Conservation (phyloP, 2,329 filamentous ascomycete species). For the Trichoderma endophyticum region DNA sequence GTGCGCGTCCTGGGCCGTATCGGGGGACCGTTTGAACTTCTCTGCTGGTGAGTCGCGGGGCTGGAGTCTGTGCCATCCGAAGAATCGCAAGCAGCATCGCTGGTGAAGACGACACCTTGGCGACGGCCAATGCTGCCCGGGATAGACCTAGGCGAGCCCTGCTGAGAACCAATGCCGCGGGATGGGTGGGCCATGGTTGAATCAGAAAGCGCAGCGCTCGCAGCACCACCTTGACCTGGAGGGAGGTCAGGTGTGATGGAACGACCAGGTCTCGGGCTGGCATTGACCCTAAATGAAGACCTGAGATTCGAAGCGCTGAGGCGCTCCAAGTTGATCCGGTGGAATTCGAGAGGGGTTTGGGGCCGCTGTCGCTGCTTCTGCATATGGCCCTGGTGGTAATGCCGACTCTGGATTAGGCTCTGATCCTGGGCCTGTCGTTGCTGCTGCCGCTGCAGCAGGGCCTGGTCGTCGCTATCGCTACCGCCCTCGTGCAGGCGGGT, state of each 20-base stretch:
- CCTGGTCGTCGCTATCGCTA: constrained; percentile 35
- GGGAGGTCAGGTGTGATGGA: constrained; percentile 62
- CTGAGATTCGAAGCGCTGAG: constrained; percentile 35
- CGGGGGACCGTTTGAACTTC: constrained; percentile 31
- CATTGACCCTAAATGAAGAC: constrained; percentile 33
- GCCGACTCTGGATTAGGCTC: constrained; percentile 21
- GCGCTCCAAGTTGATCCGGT: constrained; percentile 34
- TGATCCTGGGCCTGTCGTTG: constrained; percentile 29
- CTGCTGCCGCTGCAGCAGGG: constrained; percentile 32
- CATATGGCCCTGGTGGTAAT: constrained; percentile 13
- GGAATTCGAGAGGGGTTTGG: constrained; percentile 27
- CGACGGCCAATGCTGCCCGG: constrained; percentile 43
- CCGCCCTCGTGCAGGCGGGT: constrained; percentile 36
- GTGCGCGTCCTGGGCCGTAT: constrained; percentile 56
- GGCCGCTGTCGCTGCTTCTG: constrained; percentile 17
- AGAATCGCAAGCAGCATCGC: constrained; percentile 52
- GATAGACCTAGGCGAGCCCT: constrained; percentile 34
- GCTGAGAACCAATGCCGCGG: constrained; percentile 30
- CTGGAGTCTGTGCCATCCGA: constrained; percentile 41
- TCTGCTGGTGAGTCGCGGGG: constrained; percentile 30
- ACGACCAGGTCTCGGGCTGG: constrained; percentile 47
- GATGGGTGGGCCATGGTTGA: constrained; percentile 24
- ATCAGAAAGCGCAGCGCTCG: constrained; percentile 25
- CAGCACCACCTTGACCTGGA: constrained; percentile 33
- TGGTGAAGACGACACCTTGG: constrained; percentile 60